Evolutionary conservation across 805 yeast species (phyloP).

Genomic region (Torulaspora maleeae): DNA sequence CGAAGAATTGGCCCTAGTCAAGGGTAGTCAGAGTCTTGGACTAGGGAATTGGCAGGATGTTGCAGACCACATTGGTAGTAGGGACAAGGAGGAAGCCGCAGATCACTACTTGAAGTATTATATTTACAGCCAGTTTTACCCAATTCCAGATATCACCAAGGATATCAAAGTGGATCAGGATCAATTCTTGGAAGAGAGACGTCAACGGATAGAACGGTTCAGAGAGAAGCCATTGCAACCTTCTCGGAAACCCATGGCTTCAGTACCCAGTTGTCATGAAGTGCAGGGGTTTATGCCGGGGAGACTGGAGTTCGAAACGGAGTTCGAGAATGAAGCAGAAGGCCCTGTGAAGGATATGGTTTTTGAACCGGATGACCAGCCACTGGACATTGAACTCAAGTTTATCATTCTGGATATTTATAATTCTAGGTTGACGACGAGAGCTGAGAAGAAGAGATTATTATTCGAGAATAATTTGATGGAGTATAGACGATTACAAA

Average conservation of each 20-base stretch:
- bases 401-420: slow-evolving; percentile 83
- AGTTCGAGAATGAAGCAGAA: slow-evolving; percentile 96
- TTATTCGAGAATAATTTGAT: slow-evolving; percentile 70
- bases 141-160: slow-evolving; percentile 80
- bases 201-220: slow-evolving; percentile 65
- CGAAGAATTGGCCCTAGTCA: slow-evolving; percentile 82
- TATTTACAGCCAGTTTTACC: slow-evolving; percentile 66
- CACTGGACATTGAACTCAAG: slow-evolving; percentile 84
- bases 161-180: slow-evolving; percentile 63
- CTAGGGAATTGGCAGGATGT: slow-evolving; percentile 97
- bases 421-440: slow-evolving; percentile 78
- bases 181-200: slow-evolving; percentile 64
- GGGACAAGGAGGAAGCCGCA: slow-evolving; percentile 88
- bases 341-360: slow-evolving; percentile 89
- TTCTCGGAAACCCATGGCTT: slow-evolving; percentile 81
- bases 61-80: slow-evolving; percentile 91
- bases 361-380: slow-evolving; percentile 88
- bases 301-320: slow-evolving; percentile 91
- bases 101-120: slow-evolving; percentile 74
- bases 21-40: slow-evolving; percentile 88
- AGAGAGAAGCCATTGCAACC: slow-evolving; percentile 75
- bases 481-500: slow-evolving; percentile 79
- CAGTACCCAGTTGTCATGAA: slow-evolving; percentile 95
- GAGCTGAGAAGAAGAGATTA: slow-evolving; percentile 88
- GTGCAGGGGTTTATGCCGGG: slow-evolving; percentile 99